These are phyloP conservation scores for Mycena floridula DNA, from an alignment of 768 basidiomycete genomes.

Conservation along the genomic window DNA sequence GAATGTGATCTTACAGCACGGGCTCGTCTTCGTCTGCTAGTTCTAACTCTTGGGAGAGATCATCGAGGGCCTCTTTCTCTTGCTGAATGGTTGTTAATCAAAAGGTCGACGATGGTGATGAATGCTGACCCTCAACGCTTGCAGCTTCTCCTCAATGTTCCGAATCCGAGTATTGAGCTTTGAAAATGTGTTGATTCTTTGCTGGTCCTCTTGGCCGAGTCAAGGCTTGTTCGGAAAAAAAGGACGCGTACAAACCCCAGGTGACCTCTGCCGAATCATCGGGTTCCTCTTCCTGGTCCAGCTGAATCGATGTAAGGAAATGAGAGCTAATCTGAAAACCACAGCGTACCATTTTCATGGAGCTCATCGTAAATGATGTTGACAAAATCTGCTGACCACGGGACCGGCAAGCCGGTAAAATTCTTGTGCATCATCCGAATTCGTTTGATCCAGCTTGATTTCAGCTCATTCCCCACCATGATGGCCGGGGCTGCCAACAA, in stretches of 20 bases:
- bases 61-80: constrained; percentile 93
- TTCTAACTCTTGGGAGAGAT: constrained; percentile 82
- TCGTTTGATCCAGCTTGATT: too few species aligned
- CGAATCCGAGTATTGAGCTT: constrained; percentile 80
- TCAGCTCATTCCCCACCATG: too few species aligned
- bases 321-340: too few species aligned
- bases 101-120: background rate
- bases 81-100: constrained; percentile 43
- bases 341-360: background rate
- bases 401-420: too few species aligned
- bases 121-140: constrained; percentile 59
- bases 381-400: too few species aligned
- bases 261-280: constrained; percentile 76
- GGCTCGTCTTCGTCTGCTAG: constrained; percentile 80
- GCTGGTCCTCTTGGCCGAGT: constrained; percentile 62
- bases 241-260: constrained; percentile 59
- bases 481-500: too few species aligned
- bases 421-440: too few species aligned
- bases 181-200: constrained; percentile 87
- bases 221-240: constrained; percentile 4
- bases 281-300: constrained; percentile 71
- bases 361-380: too few species aligned
- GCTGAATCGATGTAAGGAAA: too few species aligned
- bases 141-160: constrained; percentile 65
- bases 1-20: constrained; percentile 53